Evolutionary conservation across 1,284 basidiomycete species (phyloP), one percentile per base, ranked within the genome.

Genomic region (Mycena citricolor): DNA sequence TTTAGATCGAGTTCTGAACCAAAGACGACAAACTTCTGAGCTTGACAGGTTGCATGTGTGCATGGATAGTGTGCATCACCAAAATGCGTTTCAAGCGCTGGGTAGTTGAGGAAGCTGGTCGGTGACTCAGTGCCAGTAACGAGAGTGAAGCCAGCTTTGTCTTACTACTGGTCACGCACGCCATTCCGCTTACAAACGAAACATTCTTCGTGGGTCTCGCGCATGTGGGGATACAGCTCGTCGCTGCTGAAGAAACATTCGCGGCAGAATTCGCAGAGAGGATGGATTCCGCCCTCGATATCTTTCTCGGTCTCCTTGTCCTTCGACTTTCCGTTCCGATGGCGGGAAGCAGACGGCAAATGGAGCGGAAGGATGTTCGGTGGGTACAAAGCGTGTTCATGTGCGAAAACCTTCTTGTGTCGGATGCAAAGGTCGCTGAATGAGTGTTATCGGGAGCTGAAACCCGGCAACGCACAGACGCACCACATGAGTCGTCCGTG

Each of bases 11-110:
- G 70, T 26, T 83, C 75, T 16, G 85, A 86, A 37, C 81, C 83
- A 63, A 98, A 99, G 12, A 99, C 95, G 39, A 98, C 88, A 57
- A 98, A 99, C 67, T 97, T 97, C 57, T 84, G 83, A 13, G 83
- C 84, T 28, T 88, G 77, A 61, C 95, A 99, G 24, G 74, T 62
- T 0, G 80, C 57, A 44, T 92, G 81, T 4, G 68, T 74, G 62
- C 95, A 99, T 3, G 90, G 81, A 63, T 77, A 80, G 64, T 99
- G 95, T 8, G 65, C 74, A 32, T 66, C 68, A 49, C 70, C 73
- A 61, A 90, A 90, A 57, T 90, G 88, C 30, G 66, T 67, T 61
- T 90, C 86, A 39, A 92, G 69, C 47, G 74, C 76, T 26, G 77
- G 74, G 54, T 92, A 93, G 54, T 90, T 81, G 47, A 77, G 71